phyloP scores from a whole-genome alignment of 2,329 filamentous ascomycete species.

The Trichoderma citrinoviride region DNA sequence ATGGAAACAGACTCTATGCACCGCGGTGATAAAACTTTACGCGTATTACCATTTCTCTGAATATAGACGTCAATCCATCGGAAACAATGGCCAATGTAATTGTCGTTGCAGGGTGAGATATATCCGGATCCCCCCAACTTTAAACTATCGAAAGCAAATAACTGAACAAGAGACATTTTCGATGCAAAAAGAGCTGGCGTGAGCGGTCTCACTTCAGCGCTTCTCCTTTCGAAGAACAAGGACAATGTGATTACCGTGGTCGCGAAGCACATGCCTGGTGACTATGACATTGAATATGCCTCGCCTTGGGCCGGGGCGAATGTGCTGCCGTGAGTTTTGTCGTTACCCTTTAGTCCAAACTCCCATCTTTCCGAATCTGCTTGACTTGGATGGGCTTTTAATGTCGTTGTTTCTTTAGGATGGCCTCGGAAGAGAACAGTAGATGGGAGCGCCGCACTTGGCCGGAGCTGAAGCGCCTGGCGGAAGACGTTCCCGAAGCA shows the following conservation, averaged over 20 bases:
- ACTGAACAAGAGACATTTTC: neutral
- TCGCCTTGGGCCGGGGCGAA: conserved; percentile 89
- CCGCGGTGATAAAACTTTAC: neutral
- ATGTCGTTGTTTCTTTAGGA: conserved; percentile 33
- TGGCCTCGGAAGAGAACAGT: conserved; percentile 43
- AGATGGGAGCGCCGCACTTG: conserved; percentile 64
- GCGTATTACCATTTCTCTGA: neutral
- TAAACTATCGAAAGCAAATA: neutral
- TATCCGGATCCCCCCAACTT: neutral
- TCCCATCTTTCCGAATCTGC: neutral
- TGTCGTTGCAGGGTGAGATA: conserved; percentile 37
- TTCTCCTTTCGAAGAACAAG: conserved; percentile 46
- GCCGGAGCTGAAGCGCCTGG: conserved; percentile 59
- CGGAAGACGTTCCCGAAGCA: conserved; percentile 67
- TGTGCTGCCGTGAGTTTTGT: conserved; percentile 61
- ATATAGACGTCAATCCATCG: neutral
- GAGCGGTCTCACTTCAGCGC: conserved; percentile 50
- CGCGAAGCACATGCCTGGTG: conserved; percentile 88
- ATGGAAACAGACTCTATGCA: neutral
- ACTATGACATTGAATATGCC: conserved; percentile 87
- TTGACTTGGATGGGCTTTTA: neutral
- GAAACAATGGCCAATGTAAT: conserved; percentile 34
- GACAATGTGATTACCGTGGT: conserved; percentile 62
- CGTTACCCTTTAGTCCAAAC: neutral
- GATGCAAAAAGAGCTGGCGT: conserved; percentile 47